Conservation (phyloP, 2,329 filamentous ascomycete genomes). For the Periconia digitata region DNA sequence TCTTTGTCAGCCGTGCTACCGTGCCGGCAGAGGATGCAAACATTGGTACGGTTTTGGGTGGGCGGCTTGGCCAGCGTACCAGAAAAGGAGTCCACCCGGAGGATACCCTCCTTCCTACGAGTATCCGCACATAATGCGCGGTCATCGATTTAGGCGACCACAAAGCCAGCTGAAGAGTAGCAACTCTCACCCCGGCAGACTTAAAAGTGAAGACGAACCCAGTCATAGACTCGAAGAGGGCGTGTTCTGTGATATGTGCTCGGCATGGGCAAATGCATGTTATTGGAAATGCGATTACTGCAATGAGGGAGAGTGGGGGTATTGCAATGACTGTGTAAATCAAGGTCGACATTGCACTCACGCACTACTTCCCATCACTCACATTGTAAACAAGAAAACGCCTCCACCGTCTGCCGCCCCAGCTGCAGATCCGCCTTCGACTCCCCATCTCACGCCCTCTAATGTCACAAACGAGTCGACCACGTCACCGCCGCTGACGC, state of each 20-base stretch:
- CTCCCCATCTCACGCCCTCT: constrained; percentile 22
- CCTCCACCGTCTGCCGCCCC: constrained; percentile 10
- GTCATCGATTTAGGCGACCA: constrained; percentile 47
- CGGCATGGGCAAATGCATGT: constrained; percentile 73
- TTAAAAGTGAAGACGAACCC: constrained; percentile 67
- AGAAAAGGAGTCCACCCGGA: constrained; percentile 44
- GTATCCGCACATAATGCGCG: constrained; percentile 55
- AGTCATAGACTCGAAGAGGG: constrained; percentile 70
- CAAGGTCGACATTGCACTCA: constrained; percentile 81
- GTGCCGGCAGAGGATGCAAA: constrained; percentile 72
- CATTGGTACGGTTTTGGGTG: constrained; percentile 89
- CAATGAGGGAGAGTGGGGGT: constrained; percentile 94
- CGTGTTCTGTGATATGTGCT: constrained; percentile 80
- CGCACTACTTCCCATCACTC: constrained; percentile 73
- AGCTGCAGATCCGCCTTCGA: constrained; percentile 17
- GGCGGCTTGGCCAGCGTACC: constrained; percentile 68
- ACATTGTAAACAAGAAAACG: constrained; percentile 47
- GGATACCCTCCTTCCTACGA: constrained; percentile 47
- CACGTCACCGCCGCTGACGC: constrained; percentile 42
- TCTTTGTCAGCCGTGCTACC: constrained; percentile 80
- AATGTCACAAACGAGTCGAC: constrained; percentile 26
- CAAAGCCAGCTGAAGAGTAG: constrained; percentile 26
- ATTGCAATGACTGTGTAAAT: constrained; percentile 85
- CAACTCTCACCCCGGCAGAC: constrained; percentile 11
- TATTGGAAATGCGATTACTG: constrained; percentile 88